Base-by-base conservation (phyloP, 768 basidiomycete species). In the Lactarius indigo region DNA sequence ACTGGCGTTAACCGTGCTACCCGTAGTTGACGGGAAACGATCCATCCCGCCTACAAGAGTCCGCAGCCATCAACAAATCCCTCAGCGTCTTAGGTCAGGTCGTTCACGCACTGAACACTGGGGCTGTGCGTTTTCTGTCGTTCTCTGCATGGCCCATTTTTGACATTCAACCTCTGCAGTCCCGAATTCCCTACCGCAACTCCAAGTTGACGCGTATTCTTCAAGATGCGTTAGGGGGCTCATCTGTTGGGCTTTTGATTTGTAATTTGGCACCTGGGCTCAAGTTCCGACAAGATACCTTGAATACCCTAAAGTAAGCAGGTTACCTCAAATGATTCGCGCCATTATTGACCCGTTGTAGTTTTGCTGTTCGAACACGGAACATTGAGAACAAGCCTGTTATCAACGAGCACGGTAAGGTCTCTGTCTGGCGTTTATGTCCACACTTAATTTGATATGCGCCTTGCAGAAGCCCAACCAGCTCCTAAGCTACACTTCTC, bases 211-310 rank as follows among this genome's bases (percentile, higher is more conserved):
- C 94, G 0, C 82, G 94, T 30, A 87, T 96, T 60, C 82, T 96
- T 1, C 92, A 95, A 87, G 92, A 94, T 68, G 92, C 93, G 0
- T 85, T 96, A 1, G 92, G 92, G 26, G 94, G 94, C 15, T 82
- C 84, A 2, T 89, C 91, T 0, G 82, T 91, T 12, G 91, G 91
- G 1, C 77, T 96, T 26, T 79, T 96, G 50, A 91, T 96, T 37
- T 94, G 92, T 76, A 94, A 94, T 71, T 79, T 96, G 10, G 91
- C 94, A 12, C 93, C 94, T 18, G 91, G 91, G 1, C 78, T 77
- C 39, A 93, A 87, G 75, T 94, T 93, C 70, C 81, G 91, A 63
- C 87, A 91, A 75, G 94, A 96, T 76, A 94, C 93, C 5, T 79
- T 95, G 18, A 94, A 95, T 75, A 96, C 94, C 5, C 81, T 96